Conservation (phyloP, 176 grass and related monocot species). For the Phoenix dactylifera region DNA sequence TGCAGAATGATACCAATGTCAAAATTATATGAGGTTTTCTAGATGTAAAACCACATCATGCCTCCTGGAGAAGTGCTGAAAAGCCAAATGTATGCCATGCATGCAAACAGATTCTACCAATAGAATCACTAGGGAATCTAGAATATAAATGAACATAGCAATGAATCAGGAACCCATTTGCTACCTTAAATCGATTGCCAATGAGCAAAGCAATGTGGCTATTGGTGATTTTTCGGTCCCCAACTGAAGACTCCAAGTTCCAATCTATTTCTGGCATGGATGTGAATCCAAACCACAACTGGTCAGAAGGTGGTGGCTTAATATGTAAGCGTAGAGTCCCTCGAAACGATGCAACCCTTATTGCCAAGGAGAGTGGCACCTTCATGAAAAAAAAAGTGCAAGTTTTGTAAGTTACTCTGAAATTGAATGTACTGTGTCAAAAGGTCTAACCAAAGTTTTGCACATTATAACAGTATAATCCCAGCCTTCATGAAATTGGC, state of each 20-base stretch:
- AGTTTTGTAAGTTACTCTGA: not conserved
- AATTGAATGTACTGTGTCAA: not conserved
- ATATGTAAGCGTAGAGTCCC: constrained; percentile 60
- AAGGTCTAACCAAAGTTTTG: not conserved
- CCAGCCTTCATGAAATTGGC: not conserved
- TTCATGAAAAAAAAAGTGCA: constrained; percentile 24
- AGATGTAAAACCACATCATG: not conserved
- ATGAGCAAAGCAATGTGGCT: constrained; percentile 64
- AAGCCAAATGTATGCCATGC: not conserved
- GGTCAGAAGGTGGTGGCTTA: constrained; percentile 2
- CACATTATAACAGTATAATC: not conserved
- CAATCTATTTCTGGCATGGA: constrained; percentile 6
- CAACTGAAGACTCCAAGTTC: constrained; percentile 24
- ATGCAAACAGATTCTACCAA: not conserved
- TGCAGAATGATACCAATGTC: constrained; percentile 20
- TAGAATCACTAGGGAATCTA: not conserved
- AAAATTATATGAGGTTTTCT: constrained; percentile 10
- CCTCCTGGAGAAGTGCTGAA: not conserved
- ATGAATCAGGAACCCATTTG: constrained; percentile 1
- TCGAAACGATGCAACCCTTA: constrained; percentile 54
- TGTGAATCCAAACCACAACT: constrained; percentile 7
- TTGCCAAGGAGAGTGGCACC: constrained; percentile 79
- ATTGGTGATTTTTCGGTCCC: constrained; percentile 74
- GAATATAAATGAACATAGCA: not conserved
- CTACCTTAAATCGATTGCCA: constrained; percentile 78